Evolutionary conservation across 169 alveolate genomes (phyloP).

Genomic region (Eimeria zaria): DNA sequence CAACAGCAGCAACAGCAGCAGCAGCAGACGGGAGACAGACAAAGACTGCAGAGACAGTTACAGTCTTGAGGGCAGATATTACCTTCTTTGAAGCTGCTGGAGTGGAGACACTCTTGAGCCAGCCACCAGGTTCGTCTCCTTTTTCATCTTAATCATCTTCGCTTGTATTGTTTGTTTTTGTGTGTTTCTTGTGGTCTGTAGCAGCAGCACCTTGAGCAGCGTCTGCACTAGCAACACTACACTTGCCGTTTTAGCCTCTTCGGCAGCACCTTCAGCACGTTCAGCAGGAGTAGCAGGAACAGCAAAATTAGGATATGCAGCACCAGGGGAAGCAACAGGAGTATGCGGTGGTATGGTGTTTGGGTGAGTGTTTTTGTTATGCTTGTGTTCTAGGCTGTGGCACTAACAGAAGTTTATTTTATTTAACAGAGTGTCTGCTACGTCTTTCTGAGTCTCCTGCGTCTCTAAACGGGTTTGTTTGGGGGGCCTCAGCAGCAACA

Average conservation of each 20-base stretch:
- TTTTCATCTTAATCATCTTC: background rate
- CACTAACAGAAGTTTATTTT: conserved; percentile 39
- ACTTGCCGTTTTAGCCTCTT: background rate
- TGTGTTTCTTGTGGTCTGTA: background rate
- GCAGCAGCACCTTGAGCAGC: background rate
- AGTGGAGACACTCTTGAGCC: conserved; percentile 31
- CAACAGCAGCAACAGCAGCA: conserved; percentile 4
- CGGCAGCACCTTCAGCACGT: background rate
- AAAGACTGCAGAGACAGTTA: background rate
- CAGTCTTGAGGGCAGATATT: conserved; percentile 3
- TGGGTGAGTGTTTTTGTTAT: background rate
- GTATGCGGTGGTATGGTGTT: background rate
- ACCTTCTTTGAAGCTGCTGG: conserved; percentile 49
- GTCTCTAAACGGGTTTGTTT: background rate
- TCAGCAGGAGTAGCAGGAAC: background rate
- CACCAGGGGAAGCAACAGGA: background rate
- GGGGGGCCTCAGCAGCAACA: conserved; percentile 43
- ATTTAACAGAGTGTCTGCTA: conserved; percentile 24
- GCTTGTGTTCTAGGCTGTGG: background rate
- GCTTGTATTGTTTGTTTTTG: background rate
- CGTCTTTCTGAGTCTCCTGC: conserved; percentile 9
- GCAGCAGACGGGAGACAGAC: background rate
- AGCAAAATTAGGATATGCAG: background rate
- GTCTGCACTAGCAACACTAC: no score
- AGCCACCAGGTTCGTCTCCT: background rate